phyloP scores from a whole-genome alignment of 176 grass and related monocot species.

The Rhynchospora pubera region DNA sequence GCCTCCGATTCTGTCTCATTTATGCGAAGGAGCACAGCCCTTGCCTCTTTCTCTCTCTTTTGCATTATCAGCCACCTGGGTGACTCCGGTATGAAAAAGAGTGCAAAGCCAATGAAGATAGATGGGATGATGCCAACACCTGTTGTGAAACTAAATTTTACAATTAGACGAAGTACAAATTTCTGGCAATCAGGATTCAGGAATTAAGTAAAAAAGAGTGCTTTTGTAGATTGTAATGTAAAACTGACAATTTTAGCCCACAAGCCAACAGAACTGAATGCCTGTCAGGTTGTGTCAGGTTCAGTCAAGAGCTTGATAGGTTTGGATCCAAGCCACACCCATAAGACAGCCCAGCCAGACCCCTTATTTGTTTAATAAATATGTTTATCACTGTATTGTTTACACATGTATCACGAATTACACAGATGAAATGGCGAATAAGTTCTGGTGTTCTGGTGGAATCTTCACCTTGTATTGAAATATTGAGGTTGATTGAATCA shows the following conservation, averaged over 20 bases:
- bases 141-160: conserved; percentile 28
- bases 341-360: background rate
- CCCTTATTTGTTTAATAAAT: background rate
- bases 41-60: conserved; percentile 24
- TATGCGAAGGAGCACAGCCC: conserved; percentile 42
- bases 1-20: conserved; percentile 35
- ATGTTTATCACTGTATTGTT: too few species aligned
- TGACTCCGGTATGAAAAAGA: conserved; percentile 63
- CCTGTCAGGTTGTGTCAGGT: background rate
- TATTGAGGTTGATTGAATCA: background rate
- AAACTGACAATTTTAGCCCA: background rate
- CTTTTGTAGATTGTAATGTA: background rate
- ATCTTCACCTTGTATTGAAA: background rate
- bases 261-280: background rate
- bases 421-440: background rate
- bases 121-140: conserved; percentile 57
- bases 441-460: background rate
- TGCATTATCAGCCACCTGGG: conserved; percentile 72
- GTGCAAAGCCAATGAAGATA: conserved; percentile 45
- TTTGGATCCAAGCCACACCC: background rate
- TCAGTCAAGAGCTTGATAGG: background rate
- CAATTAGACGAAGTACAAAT: background rate
- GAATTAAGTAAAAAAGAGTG: background rate
- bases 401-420: background rate
- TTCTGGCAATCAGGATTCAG: background rate